Conservation (phyloP, 2,329 filamentous ascomycete species). For the Pezicula rhizophila region DNA sequence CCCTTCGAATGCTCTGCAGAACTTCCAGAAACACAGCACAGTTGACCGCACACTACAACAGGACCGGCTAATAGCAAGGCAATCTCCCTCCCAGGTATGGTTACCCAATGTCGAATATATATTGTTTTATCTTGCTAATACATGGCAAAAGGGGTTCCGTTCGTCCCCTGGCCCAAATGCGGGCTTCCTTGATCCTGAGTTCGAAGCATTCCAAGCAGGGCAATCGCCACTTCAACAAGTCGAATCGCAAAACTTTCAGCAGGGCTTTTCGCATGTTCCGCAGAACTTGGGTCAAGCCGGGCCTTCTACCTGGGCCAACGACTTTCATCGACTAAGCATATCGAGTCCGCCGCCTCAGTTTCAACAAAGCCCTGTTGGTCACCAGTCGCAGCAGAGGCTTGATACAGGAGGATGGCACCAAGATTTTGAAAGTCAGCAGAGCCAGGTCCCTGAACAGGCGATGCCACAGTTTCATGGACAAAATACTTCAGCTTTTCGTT, state of each 20-base stretch:
- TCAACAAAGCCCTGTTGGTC: conserved; percentile 24
- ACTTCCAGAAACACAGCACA: conserved; percentile 63
- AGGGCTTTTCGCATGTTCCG: conserved; percentile 11
- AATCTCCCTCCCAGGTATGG: conserved; percentile 48
- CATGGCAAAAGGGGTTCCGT: conserved; percentile 49
- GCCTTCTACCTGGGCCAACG: conserved; percentile 31
- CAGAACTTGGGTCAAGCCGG: conserved; percentile 13
- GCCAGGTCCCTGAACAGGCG: conserved; percentile 16
- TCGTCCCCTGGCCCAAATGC: conserved; percentile 46
- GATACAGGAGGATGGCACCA: conserved; percentile 45
- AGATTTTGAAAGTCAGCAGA: conserved; percentile 42
- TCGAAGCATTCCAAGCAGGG: conserved; percentile 61
- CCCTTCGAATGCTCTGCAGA: conserved; percentile 66
- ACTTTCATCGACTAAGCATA: conserved; percentile 41
- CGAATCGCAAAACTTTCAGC: conserved; percentile 20
- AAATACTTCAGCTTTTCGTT: conserved; percentile 5
- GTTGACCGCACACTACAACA: conserved; percentile 65
- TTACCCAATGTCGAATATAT: conserved; percentile 2
- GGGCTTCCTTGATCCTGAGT: conserved; percentile 57
- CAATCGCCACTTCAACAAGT: conserved; percentile 30
- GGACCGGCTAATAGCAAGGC: conserved; percentile 53
- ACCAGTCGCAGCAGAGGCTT: conserved; percentile 14
- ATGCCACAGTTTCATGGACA: conserved; percentile 12
- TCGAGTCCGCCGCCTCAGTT: conserved; percentile 19
- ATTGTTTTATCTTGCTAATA: conserved; percentile 9